A percentile compares a stretch with the other conserved stretches of the same genome.
These are phyloP conservation scores for Iris macrosiphon DNA, from an alignment of 106 monocot species.

Conservation along the genomic window DNA sequence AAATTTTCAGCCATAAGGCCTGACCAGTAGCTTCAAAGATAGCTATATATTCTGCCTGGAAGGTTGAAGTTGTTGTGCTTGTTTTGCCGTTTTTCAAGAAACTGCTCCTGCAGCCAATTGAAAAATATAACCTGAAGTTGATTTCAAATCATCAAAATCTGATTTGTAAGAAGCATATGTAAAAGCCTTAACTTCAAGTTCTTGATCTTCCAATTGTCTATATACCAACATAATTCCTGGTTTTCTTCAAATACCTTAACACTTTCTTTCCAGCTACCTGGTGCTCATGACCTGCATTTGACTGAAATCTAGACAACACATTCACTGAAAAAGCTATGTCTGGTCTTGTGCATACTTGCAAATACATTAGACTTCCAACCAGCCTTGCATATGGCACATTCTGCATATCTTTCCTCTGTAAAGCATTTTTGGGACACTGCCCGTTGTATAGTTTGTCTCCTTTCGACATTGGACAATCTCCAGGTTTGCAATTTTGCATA, in stretches of 20 bases:
- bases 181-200: background rate
- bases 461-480: background rate
- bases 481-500: background rate
- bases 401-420: background rate
- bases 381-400: background rate
- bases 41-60: slow-evolving; percentile 3
- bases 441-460: background rate
- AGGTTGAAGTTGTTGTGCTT: background rate
- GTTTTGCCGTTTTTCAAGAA: background rate
- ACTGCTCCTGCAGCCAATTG: slow-evolving; percentile 1
- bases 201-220: no score
- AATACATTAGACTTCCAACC: background rate
- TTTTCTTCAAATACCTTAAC: no score
- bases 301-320: slow-evolving; percentile 11
- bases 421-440: slow-evolving; percentile 6
- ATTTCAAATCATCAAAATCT: background rate
- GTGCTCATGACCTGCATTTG: slow-evolving; percentile 2
- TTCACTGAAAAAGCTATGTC: background rate
- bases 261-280: no score
- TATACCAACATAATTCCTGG: background rate
- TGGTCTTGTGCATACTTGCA: background rate
- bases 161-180: background rate
- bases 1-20: background rate
- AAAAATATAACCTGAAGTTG: background rate
- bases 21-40: slow-evolving; percentile 3